phyloP scores from a whole-genome alignment of 441 rosid species.

The Capsella rubella region DNA sequence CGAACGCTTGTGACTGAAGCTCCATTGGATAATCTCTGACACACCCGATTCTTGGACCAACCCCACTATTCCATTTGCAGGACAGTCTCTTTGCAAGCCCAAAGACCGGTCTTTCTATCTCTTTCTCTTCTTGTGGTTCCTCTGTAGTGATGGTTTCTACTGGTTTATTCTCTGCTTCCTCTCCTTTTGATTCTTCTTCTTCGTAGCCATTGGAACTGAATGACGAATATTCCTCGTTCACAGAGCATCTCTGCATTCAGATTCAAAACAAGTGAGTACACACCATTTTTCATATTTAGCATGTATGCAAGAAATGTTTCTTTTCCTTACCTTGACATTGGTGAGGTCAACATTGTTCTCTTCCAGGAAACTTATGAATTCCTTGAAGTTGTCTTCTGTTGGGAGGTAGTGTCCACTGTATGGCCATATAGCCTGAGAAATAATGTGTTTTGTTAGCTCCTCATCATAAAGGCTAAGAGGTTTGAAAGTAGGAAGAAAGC shows the following conservation, averaged over 20 bases:
- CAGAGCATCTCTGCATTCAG: slow-evolving; percentile 60
- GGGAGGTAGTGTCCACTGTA: slow-evolving; percentile 82
- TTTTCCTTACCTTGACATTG: slow-evolving; percentile 60
- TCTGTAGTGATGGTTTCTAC: slow-evolving; percentile 24
- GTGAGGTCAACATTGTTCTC: slow-evolving; percentile 65
- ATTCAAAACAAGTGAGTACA: slow-evolving; percentile 13
- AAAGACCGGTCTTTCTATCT: slow-evolving; percentile 46
- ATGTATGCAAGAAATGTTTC: background rate
- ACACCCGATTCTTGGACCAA: slow-evolving; percentile 84
- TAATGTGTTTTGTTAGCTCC: background rate
- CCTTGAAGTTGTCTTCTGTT: slow-evolving; percentile 70
- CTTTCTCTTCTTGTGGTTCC: slow-evolving; percentile 33
- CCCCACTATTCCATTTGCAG: slow-evolving; percentile 83
- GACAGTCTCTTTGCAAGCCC: slow-evolving; percentile 60
- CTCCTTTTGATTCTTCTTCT: slow-evolving; percentile 32
- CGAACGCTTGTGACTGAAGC: slow-evolving; percentile 69
- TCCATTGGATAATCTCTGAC: slow-evolving; percentile 83
- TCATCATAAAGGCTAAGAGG: background rate
- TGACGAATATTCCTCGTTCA: slow-evolving; percentile 67
- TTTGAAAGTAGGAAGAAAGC: background rate
- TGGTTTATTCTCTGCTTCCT: slow-evolving; percentile 12
- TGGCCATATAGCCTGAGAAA: slow-evolving; percentile 68
- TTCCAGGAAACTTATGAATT: slow-evolving; percentile 61
- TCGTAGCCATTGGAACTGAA: slow-evolving; percentile 37
- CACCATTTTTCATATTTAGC: background rate